These are phyloP conservation scores for Stachybotrys chlorohalonatus DNA, from an alignment of 2,329 filamentous ascomycete species.

Conservation along the genomic window DNA sequence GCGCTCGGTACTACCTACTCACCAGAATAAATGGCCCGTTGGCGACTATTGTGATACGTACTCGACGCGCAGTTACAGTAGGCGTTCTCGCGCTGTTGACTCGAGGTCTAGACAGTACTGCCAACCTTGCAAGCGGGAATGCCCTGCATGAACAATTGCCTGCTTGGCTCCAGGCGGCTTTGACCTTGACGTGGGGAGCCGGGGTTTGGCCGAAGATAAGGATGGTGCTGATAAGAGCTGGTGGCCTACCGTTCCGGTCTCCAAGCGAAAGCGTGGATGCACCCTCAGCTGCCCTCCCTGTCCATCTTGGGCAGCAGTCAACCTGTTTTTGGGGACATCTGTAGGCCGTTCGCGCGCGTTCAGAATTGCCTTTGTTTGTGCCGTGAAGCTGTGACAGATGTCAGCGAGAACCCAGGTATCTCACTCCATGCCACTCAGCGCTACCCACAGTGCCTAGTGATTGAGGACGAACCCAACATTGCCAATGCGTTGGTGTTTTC, in stretches of 20 bases:
- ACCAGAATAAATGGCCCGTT: too few relatives aligned
- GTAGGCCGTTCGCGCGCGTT: too few relatives aligned
- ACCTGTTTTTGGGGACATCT: not conserved
- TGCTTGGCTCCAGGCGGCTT: not conserved
- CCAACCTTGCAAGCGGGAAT: not conserved
- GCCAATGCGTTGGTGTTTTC: too few relatives aligned
- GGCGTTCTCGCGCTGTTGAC: too few relatives aligned
- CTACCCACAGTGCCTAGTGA: too few relatives aligned
- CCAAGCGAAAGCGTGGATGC: not conserved
- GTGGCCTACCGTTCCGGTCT: not conserved
- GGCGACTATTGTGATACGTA: too few relatives aligned
- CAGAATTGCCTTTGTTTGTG: not conserved
- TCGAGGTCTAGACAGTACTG: not conserved
- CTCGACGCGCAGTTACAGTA: too few relatives aligned
- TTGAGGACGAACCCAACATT: too few relatives aligned
- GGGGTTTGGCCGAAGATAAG: conserved; percentile 6
- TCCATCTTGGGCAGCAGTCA: not conserved
- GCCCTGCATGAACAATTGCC: not conserved
- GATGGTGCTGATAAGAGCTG: not conserved
- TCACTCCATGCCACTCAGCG: too few relatives aligned
- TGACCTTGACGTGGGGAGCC: conserved; percentile 3
- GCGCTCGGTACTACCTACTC: too few relatives aligned
- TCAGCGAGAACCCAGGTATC: too few relatives aligned
- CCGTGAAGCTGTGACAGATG: too few relatives aligned
- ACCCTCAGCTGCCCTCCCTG: not conserved